A percentile compares a stretch with the other conserved stretches of the same genome.
Conservation (phyloP, 257 asterid species). For the Echites panduratus region DNA sequence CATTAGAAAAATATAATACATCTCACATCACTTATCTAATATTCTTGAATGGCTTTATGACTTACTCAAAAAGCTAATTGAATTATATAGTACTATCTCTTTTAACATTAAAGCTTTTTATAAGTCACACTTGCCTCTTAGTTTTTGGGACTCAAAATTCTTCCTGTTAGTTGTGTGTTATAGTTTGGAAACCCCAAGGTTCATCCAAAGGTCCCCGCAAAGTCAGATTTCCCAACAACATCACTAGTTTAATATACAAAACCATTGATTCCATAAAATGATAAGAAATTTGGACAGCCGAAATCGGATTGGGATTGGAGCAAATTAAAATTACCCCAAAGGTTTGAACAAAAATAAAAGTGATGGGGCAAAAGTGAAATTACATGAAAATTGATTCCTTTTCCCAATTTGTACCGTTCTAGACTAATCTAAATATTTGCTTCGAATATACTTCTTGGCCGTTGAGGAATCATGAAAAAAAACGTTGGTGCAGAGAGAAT, state of each 20-base stretch:
- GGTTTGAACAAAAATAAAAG: neutral
- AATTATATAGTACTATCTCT: no score
- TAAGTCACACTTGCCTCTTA: no score
- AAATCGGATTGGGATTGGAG: neutral
- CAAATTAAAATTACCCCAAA: neutral
- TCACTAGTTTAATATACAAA: neutral
- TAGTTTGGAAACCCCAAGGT: no score
- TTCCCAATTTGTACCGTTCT: neutral
- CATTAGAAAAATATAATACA: no score
- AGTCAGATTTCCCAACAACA: no score
- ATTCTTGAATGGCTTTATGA: no score
- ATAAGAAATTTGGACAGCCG: neutral
- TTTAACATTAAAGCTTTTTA: no score
- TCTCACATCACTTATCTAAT: no score
- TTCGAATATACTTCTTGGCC: constrained; percentile 22
- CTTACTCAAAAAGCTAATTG: no score
- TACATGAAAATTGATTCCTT: neutral
- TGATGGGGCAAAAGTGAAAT: neutral
- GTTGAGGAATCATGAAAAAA: constrained; percentile 21
- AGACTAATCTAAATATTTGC: neutral
- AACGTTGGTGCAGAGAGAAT: constrained; percentile 10
- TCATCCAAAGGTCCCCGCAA: no score
- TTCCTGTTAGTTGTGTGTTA: no score
- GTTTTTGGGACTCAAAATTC: no score
- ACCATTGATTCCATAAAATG: neutral